A percentile compares a stretch with the other conserved stretches of the same genome.
phyloP scores from a whole-genome alignment of 805 yeast species.

The Cyberlindnera galapagoensis region DNA sequence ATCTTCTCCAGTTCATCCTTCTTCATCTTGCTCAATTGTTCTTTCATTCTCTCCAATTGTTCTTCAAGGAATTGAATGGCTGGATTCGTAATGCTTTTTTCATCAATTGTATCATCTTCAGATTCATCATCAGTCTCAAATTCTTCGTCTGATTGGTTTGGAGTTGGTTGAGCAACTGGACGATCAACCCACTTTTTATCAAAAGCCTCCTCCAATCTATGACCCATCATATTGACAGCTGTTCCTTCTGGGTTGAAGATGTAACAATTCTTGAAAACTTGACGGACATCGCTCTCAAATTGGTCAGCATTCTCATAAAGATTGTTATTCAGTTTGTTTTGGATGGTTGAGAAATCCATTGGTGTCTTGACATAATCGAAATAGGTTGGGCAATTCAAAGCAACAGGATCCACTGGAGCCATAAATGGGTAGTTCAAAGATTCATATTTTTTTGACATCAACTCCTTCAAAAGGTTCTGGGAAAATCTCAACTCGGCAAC shows the following conservation, averaged over 20 bases:
- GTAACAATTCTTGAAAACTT: constrained; percentile 86
- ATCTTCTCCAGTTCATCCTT: constrained; percentile 65
- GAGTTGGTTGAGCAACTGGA: constrained; percentile 53
- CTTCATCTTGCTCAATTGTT: constrained; percentile 77
- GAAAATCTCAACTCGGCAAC: constrained; percentile 88
- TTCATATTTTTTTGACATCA: constrained; percentile 76
- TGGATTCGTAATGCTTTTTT: constrained; percentile 68
- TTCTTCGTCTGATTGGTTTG: constrained; percentile 23
- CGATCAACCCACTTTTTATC: constrained; percentile 84
- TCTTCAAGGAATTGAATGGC: constrained; percentile 86
- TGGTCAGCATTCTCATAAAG: constrained; percentile 86
- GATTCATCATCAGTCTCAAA: constrained; percentile 25
- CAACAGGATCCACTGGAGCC: constrained; percentile 93
- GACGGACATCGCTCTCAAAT: constrained; percentile 74
- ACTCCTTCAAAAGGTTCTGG: constrained; percentile 73
- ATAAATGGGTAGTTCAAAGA: constrained; percentile 84
- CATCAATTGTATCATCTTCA: constrained; percentile 48
- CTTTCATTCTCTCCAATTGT: constrained; percentile 79
- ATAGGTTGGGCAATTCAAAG: constrained; percentile 87
- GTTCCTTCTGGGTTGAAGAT: constrained; percentile 95
- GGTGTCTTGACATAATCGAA: constrained; percentile 82
- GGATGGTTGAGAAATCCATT: constrained; percentile 89
- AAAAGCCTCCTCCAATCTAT: constrained; percentile 77
- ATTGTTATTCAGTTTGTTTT: constrained; percentile 73
- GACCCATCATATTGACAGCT: constrained; percentile 94